Conservation (phyloP, 169 alveolate genomes). For the Plasmodium gonderi region DNA sequence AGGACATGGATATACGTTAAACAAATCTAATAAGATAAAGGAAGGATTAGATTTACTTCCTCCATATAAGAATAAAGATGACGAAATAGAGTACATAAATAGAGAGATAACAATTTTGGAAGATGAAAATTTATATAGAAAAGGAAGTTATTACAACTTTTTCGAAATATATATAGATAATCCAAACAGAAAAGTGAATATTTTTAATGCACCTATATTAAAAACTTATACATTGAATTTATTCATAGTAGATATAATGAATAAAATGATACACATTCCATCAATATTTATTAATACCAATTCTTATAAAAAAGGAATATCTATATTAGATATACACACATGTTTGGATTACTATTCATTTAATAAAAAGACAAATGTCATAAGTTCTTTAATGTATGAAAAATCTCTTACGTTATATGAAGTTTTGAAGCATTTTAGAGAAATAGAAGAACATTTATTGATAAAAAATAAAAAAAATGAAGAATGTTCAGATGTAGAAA, state of each 20-base stretch:
- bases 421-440: constrained; percentile 19
- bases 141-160: constrained; percentile 7
- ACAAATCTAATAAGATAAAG: neutral
- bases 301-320: constrained; percentile 45
- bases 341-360: constrained; percentile 42
- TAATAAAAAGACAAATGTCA: constrained; percentile 21
- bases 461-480: constrained; percentile 52
- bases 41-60: neutral
- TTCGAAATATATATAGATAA: constrained; percentile 46
- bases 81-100: constrained; percentile 1
- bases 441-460: constrained; percentile 22
- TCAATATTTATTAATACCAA: constrained; percentile 20
- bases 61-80: neutral
- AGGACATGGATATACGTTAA: neutral
- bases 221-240: constrained; percentile 40
- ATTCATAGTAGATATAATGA: constrained; percentile 63
- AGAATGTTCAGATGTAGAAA: constrained; percentile 42
- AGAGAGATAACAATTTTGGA: constrained; percentile 11
- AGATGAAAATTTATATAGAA: constrained; percentile 34
- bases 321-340: neutral
- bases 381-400: constrained; percentile 26
- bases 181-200: constrained; percentile 3
- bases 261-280: constrained; percentile 49
- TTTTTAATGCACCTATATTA: constrained; percentile 40
- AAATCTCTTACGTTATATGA: constrained; percentile 23